Evolutionary conservation across 208 protist species (phyloP).

Genomic region (Vickermania ingenoplastis): DNA sequence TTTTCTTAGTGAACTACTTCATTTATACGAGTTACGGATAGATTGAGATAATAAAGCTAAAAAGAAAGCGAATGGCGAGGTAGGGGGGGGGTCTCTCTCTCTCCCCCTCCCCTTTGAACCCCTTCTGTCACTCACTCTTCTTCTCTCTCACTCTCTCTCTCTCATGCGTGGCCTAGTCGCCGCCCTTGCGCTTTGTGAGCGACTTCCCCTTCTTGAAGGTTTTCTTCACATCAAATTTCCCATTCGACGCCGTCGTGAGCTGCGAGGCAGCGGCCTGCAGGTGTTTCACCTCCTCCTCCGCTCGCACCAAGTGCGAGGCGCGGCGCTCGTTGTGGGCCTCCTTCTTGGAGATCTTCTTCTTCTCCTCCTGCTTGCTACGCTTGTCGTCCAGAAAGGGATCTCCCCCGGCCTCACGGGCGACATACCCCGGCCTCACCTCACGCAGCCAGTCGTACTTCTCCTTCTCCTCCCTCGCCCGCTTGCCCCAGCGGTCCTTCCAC

Average conservation of each 20-base stretch:
- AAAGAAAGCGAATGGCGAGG: too few relatives aligned
- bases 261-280: conserved; percentile 50
- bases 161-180: too few relatives aligned
- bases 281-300: conserved; percentile 80
- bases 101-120: too few relatives aligned
- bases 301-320: conserved; percentile 51
- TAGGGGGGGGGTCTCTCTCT: too few relatives aligned
- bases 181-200: conserved; percentile 12
- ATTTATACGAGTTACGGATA: too few relatives aligned
- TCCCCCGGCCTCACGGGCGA: conserved; percentile 77
- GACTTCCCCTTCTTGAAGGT: conserved; percentile 53
- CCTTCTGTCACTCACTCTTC: too few relatives aligned
- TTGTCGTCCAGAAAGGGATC: conserved; percentile 89
- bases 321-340: conserved; percentile 86
- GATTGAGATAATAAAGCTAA: too few relatives aligned
- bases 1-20: too few relatives aligned
- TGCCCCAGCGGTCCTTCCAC: conserved; percentile 90
- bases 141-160: too few relatives aligned
- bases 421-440: conserved; percentile 84
- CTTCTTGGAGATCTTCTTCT: conserved; percentile 86
- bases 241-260: conserved; percentile 85
- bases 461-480: conserved; percentile 81
- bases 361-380: conserved; percentile 70
- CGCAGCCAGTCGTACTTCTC: conserved; percentile 89
- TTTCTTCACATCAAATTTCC: conserved; percentile 81